Base-by-base conservation (phyloP, 805 yeast genomes). In the Candida caryicola region DNA sequence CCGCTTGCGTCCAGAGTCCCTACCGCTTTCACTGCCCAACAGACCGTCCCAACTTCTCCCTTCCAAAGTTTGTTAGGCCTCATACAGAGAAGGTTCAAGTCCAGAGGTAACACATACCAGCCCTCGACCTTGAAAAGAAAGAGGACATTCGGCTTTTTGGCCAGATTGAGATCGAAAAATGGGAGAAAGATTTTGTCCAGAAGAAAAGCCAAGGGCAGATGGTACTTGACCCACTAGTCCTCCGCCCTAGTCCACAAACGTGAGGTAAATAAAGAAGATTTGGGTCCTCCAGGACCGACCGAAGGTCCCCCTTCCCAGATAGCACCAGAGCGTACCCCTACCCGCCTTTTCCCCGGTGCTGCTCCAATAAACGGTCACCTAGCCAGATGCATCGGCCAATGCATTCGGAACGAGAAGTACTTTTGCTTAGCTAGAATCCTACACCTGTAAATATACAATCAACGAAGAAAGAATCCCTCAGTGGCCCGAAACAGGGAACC, bases 41-140 rank as follows among this genome's bases (percentile, higher is more conserved):
- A 47, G 14, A 37, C 49, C 39, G 29, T 23, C 23, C 32, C 36
- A 16, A 17, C 43, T n/a, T n/a, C 49, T 9, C 49, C 57, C 8
- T 50, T 57, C 43, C 54, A 53, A 39, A 54, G 60, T 23, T 49
- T 63, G 17, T 34, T 67, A 2, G 64, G 72, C 1, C 59, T 69
- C 34, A 59, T 70, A 19, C 83, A 77, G 50, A 66, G 56, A 60
- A 64, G 96, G 72, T 82, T 90, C 84, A 82, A 87, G 59, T 73
- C 91, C 27, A 80, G 96, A 66, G 98, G 99, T 64, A 85, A 87
- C 67, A 87, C 96, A 14, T 91, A 84, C 64, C 97, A 91, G 64
- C 99, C 99, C 36, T 82, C 88, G 44, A 88, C 95, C 4, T 69
- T 87, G 46, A 87, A 85, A 60, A 77, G 98, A 60, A 93, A 93